Evolutionary conservation across 2,329 filamentous ascomycete species (phyloP).

Genomic region (Chrysoporthe austroafricana): DNA sequence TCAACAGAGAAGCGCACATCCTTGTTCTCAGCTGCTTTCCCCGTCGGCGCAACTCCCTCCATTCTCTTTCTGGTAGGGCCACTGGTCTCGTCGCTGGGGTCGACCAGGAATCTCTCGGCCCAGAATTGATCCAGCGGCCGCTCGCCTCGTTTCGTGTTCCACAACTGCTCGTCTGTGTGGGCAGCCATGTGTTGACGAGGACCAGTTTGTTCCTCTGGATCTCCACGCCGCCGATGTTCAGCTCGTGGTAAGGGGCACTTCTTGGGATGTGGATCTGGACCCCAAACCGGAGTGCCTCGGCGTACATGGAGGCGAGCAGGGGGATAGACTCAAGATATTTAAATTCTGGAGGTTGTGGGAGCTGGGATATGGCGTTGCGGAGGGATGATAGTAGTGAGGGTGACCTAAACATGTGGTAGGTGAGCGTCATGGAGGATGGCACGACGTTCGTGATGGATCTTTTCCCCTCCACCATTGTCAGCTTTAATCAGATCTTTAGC

Average conservation of each 20-base stretch:
- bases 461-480: background rate
- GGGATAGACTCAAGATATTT: background rate
- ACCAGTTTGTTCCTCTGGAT: background rate
- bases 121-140: conserved; percentile 3
- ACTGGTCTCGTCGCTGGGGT: background rate
- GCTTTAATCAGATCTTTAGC: background rate
- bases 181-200: background rate
- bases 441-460: background rate
- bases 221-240: background rate
- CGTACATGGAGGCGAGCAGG: background rate
- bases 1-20: background rate
- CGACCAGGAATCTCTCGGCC: conserved; percentile 3
- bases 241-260: background rate
- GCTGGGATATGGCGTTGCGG: background rate
- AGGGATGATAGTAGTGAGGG: background rate
- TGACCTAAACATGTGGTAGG: background rate
- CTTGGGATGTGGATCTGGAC: background rate
- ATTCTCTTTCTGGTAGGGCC: background rate
- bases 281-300: background rate
- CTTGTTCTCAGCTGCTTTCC: background rate
- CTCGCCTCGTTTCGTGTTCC: background rate
- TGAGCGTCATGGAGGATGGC: conserved; percentile 3
- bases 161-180: background rate
- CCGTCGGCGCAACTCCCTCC: background rate
- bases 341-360: background rate